A percentile compares a stretch with the other conserved stretches of the same genome.
Conservation (phyloP, 169 alveolate genomes). For the Eimeria maxima region DNA sequence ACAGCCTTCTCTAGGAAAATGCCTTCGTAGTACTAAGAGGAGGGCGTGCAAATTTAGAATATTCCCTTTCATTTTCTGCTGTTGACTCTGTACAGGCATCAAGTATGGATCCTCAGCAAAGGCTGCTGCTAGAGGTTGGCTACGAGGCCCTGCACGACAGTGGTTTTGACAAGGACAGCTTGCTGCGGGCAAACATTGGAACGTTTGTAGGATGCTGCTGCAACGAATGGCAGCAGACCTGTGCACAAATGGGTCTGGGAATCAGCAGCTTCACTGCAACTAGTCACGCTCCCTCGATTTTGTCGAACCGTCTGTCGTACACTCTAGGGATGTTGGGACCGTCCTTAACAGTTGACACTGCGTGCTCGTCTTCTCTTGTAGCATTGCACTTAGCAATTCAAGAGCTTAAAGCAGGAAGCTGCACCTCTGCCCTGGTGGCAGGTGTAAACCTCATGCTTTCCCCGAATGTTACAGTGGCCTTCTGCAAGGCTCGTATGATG, state of each 20-base stretch:
- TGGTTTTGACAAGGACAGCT: conserved; percentile 83
- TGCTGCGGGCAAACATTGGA: conserved; percentile 85
- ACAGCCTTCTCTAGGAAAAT: neutral
- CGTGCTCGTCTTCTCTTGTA: conserved; percentile 91
- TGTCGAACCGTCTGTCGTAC: conserved; percentile 90
- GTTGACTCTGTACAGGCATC: conserved; percentile 84
- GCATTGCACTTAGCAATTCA: conserved; percentile 90
- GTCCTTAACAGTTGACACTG: conserved; percentile 91
- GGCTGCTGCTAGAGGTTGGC: conserved; percentile 88
- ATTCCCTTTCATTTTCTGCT: too few species aligned
- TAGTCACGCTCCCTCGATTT: conserved; percentile 89
- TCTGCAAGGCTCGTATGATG: conserved; percentile 90
- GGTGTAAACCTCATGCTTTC: conserved; percentile 91
- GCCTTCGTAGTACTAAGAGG: neutral
- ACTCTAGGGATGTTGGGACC: conserved; percentile 90
- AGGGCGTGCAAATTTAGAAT: neutral
- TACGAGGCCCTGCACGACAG: conserved; percentile 87
- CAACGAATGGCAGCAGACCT: conserved; percentile 88
- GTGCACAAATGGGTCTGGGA: conserved; percentile 76
- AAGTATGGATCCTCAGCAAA: conserved; percentile 92
- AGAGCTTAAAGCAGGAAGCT: conserved; percentile 86
- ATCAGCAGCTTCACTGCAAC: conserved; percentile 88
- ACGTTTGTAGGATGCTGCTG: conserved; percentile 90
- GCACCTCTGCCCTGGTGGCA: conserved; percentile 88
- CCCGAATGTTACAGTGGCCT: conserved; percentile 91